These are phyloP conservation scores for Phoma herbarum DNA, from an alignment of 2,329 filamentous ascomycete genomes.

Conservation along the genomic window DNA sequence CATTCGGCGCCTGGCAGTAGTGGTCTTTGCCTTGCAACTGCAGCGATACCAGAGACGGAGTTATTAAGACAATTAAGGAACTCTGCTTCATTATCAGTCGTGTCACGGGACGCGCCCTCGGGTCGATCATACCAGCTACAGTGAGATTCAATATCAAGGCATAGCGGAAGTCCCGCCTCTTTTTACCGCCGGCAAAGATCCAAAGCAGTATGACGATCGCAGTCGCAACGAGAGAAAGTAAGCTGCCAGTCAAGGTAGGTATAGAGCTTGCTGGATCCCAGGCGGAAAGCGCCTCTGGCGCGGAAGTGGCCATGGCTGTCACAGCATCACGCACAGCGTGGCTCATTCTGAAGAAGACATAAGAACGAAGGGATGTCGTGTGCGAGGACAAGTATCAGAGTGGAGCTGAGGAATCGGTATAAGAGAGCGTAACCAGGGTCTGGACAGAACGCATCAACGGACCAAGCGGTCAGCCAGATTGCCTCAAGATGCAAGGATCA, in stretches of 20 bases:
- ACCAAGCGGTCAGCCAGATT: not conserved
- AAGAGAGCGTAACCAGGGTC: slow-evolving; percentile 3
- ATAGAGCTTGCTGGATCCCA: slow-evolving; percentile 26
- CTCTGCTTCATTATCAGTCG: slow-evolving; percentile 6
- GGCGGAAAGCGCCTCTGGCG: not conserved
- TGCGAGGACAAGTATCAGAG: not conserved
- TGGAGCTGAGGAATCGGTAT: slow-evolving; percentile 8
- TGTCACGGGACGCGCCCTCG: not conserved
- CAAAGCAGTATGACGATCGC: slow-evolving; percentile 29
- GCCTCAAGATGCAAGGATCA: slow-evolving; percentile 6
- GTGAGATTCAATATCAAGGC: slow-evolving; percentile 37
- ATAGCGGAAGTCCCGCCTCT: slow-evolving; percentile 33
- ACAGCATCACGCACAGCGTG: slow-evolving; percentile 24
- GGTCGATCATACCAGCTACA: slow-evolving; percentile 26
- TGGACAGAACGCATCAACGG: slow-evolving; percentile 6
- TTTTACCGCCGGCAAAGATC: slow-evolving; percentile 27
- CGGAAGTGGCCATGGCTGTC: not conserved
- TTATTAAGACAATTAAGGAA: slow-evolving; percentile 55
- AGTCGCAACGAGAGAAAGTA: slow-evolving; percentile 32
- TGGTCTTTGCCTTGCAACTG: slow-evolving; percentile 37
- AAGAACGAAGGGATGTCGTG: not conserved
- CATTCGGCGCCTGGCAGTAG: slow-evolving; percentile 48
- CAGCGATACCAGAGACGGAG: slow-evolving; percentile 53
- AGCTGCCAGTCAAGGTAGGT: slow-evolving; percentile 34
- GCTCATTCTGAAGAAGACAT: slow-evolving; percentile 13